Evolutionary conservation across 805 yeast species (phyloP).

Genomic region (Dipodascopsis tothii): DNA sequence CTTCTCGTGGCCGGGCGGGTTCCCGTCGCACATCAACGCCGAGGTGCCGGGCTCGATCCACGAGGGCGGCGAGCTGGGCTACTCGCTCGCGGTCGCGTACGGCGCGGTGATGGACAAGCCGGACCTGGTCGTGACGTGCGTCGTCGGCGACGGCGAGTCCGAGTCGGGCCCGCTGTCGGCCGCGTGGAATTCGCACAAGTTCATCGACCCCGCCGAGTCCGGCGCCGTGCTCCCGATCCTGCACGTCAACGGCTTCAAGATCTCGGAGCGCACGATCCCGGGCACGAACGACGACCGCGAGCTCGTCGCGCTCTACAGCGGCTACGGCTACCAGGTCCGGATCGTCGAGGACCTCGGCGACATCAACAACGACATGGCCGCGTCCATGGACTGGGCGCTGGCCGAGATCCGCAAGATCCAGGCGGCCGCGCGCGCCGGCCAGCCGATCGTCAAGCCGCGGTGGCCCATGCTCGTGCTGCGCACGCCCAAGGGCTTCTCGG

Average conservation of each 20-base stretch:
- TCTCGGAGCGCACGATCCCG: slow-evolving; percentile 23
- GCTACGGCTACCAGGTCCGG: slow-evolving; percentile 22
- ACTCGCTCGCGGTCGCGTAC: slow-evolving; percentile 23
- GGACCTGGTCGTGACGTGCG: slow-evolving; percentile 14
- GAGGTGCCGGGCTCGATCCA: slow-evolving; percentile 24
- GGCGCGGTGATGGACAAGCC: slow-evolving; percentile 24
- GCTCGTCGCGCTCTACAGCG: slow-evolving; percentile 20
- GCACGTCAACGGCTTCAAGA: slow-evolving; percentile 24
- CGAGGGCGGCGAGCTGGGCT: slow-evolving; percentile 26
- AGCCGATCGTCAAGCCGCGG: slow-evolving; percentile 19
- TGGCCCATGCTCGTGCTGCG: slow-evolving; percentile 25
- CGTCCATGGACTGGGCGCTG: slow-evolving; percentile 21
- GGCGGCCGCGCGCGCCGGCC: slow-evolving; percentile 19
- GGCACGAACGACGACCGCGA: slow-evolving; percentile 22
- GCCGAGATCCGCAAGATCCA: slow-evolving; percentile 18
- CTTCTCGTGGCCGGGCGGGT: slow-evolving; percentile 25
- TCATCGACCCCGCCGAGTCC: slow-evolving; percentile 22
- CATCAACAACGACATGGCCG: slow-evolving; percentile 19
- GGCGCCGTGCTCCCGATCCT: slow-evolving; percentile 24
- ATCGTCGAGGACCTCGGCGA: slow-evolving; percentile 16
- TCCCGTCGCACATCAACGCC: slow-evolving; percentile 23
- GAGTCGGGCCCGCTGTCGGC: slow-evolving; percentile 25
- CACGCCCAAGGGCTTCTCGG: slow-evolving; percentile 23
- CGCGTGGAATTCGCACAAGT: slow-evolving; percentile 24
- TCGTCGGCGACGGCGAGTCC: slow-evolving; percentile 25